Evolutionary conservation across 2,329 filamentous ascomycete species (phyloP), one percentile per base, ranked within the genome.

Genomic region (Colletotrichum spinosum): DNA sequence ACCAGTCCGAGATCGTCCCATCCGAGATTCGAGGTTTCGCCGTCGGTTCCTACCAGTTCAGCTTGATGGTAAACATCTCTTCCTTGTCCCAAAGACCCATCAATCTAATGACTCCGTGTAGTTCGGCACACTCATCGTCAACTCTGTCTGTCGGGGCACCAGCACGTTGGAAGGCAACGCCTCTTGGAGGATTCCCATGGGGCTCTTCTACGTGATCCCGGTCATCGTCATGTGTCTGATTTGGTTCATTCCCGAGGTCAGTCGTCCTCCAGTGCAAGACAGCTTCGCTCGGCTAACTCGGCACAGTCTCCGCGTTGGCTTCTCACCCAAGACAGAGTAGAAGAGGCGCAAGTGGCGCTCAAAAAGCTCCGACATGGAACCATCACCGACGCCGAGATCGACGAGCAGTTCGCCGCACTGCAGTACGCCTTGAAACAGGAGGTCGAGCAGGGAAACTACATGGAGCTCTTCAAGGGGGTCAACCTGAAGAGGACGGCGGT

Each of bases 41-140:
- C 13, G 77, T 79, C 3, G 74, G 74, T 12, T 72, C 76, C 0
- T 79, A 79, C 65, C 76, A 79, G 42, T 67, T 78, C 10, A 73
- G 72, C 34, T 66, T 78, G 1, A 67, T 69, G 2, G 44, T 77
- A 12, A 42, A 33, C 15, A 11, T 6, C 6, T 13, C 6, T 25
- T 35, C 33, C 25, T 0, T 2, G 0, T 4, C 1, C 9, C 17
- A 8, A n/a, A 6, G 13, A 1, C 10, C 25, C 4, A 1, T 13
- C 13, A 17, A 15, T 9, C 53, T 55, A 0, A 48, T 35, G 2
- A 3, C n/a, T n/a, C 8, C 8, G 4, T 33, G 1, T 13, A 66
- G 63, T 66, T 61, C 9, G 71, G 76, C 12, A 65, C 72, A 1
- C 57, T 76, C 2, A 70, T 76, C n/a, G 72, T 73, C 66, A 68